Evolutionary conservation across 2,329 filamentous ascomycete species (phyloP), one percentile per base, ranked within the genome.

Genomic region (Nothophaeocryptopus gaeumannii): DNA sequence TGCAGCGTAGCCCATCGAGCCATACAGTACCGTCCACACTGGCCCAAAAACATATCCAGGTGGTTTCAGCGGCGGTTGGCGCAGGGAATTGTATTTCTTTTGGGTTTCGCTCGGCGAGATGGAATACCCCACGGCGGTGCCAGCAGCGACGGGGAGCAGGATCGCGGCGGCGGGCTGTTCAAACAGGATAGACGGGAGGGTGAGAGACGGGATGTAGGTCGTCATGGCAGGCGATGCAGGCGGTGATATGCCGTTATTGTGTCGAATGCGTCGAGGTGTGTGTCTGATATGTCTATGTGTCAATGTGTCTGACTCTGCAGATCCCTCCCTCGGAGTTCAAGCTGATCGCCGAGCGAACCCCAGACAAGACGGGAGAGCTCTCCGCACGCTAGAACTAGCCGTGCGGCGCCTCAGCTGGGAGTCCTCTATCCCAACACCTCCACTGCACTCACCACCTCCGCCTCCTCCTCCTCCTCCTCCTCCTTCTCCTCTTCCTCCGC

Each of bases 1-100:
- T 32, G 89, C 85, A 15, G 89, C 86, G 70, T 93, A 96, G 51
- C 92, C 92, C 89, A 96, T 96, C 14, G 87, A 69, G 2, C 74
- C 74, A 63, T 83, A 84, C 12, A 84, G 71, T 3, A 72, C 55
- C 8, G 79, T 81, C 81, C 80, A 84, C 45, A 76, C 75, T 9
- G 80, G 79, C 2, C 76, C 78, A 58, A 83, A 83, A 31, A 82
- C 66, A 71, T 75, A 79, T 31, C 77, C 72, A 5, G 80, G 80
- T 7, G 80, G 80, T 20, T 75, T 70, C 39, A 75, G 65, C n/a
- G 79, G 78, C 0, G 79, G 79, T 66, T 91, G 88, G 67, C 82
- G 85, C 52, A 91, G 73, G 2, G 77, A 74, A 43, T 76, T 66
- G 67, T 90, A 90, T 35, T 75, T 82, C 57, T 78, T 77, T 63